Evolutionary conservation across 1,284 basidiomycete species (phyloP).

Genomic region (Prillingera fragicola): DNA sequence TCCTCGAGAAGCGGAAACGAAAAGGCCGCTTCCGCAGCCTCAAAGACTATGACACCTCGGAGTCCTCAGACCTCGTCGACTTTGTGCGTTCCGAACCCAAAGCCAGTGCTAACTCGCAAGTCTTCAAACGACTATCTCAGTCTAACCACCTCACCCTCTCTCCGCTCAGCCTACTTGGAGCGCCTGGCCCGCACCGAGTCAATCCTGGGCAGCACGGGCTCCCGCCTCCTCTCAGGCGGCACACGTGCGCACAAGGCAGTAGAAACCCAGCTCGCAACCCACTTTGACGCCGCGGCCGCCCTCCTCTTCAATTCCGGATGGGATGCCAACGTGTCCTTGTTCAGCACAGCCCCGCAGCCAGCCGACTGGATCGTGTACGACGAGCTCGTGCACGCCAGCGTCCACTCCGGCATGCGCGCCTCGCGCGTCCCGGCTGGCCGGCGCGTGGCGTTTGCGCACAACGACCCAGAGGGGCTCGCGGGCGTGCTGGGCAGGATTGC

Average conservation of each 20-base stretch:
- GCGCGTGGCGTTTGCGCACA: constrained; percentile 64
- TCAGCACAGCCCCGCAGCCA: constrained; percentile 71
- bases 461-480: constrained; percentile 52
- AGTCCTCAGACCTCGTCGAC: constrained; percentile 25
- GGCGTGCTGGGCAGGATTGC: constrained; percentile 21
- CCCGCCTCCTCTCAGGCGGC: constrained; percentile 78
- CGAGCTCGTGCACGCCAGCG: constrained; percentile 83
- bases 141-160: constrained; percentile 58
- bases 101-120: constrained; percentile 10
- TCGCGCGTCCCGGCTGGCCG: constrained; percentile 54
- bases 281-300: constrained; percentile 63
- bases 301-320: constrained; percentile 92
- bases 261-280: constrained; percentile 60
- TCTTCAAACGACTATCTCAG: constrained; percentile 84
- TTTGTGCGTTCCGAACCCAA: constrained; percentile 30
- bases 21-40: constrained; percentile 36
- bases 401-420: constrained; percentile 79
- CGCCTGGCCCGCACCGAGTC: constrained; percentile 55
- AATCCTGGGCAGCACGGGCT: constrained; percentile 84
- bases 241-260: constrained; percentile 61
- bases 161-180: constrained; percentile 58
- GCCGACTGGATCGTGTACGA: constrained; percentile 79
- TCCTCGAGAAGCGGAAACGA: constrained; percentile 27
- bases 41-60: constrained; percentile 32
- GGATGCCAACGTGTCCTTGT: constrained; percentile 88